Conservation (phyloP, 768 basidiomycete species). For the Collybia sp. region DNA sequence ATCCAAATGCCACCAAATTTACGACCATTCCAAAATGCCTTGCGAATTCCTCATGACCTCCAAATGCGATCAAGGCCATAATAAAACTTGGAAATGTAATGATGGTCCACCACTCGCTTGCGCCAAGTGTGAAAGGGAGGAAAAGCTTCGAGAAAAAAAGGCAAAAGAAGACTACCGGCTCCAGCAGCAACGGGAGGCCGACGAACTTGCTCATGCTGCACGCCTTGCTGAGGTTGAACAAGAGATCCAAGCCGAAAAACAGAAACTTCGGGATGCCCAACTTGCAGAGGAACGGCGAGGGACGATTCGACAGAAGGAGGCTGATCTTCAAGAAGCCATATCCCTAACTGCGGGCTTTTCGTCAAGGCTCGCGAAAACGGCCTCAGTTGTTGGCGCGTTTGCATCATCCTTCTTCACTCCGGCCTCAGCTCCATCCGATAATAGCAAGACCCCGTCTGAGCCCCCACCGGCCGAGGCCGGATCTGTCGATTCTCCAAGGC, state of each 20-base stretch:
- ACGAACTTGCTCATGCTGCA: constrained; percentile 35
- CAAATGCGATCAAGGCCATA: constrained; percentile 44
- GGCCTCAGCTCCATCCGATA: neutral
- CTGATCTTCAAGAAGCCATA: constrained; percentile 36
- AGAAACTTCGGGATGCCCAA: constrained; percentile 19
- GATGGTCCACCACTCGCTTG: constrained; percentile 33
- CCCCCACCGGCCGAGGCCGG: no score
- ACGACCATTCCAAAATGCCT: constrained; percentile 47
- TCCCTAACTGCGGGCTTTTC: constrained; percentile 2
- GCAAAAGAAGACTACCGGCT: constrained; percentile 31
- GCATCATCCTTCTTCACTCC: neutral
- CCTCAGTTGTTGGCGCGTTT: neutral
- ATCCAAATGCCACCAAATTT: constrained; percentile 56
- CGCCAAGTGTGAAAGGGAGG: constrained; percentile 40
- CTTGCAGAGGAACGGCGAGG: constrained; percentile 27
- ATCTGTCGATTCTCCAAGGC: no score
- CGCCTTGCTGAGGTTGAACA: constrained; percentile 39
- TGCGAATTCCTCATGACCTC: constrained; percentile 34
- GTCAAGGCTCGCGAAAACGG: neutral
- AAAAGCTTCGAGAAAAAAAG: constrained; percentile 35
- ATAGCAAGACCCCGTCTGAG: neutral
- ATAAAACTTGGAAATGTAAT: constrained; percentile 37
- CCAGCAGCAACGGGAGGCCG: constrained; percentile 40
- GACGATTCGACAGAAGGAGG: constrained; percentile 35
- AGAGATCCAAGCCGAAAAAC: constrained; percentile 24